Conservation (phyloP, 2,329 filamentous ascomycete species). For the Monosporascus sp. region DNA sequence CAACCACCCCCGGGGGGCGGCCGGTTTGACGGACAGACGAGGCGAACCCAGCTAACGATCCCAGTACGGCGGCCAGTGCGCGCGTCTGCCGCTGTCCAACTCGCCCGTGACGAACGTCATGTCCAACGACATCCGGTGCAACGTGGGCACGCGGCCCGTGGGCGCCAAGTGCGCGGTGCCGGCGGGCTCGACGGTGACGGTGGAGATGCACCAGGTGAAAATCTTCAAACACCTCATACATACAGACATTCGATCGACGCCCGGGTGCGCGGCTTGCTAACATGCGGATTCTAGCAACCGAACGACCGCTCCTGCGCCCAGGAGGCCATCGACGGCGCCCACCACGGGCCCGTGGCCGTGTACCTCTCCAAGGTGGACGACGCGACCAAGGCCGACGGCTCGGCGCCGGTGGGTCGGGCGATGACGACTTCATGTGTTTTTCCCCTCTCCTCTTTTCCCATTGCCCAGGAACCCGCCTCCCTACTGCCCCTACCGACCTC, state of each 20-base stretch:
- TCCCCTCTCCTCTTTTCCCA: too few relatives aligned
- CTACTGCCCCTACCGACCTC: too few relatives aligned
- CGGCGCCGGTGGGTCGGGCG: slow-evolving; percentile 29
- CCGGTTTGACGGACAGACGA: not conserved
- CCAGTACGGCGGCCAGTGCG: slow-evolving; percentile 36
- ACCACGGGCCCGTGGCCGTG: slow-evolving; percentile 37
- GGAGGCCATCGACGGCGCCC: slow-evolving; percentile 39
- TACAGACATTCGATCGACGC: too few relatives aligned
- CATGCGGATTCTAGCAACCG: slow-evolving; percentile 9
- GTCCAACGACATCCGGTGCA: slow-evolving; percentile 37
- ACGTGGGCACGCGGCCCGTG: slow-evolving; percentile 30
- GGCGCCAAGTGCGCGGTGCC: slow-evolving; percentile 39
- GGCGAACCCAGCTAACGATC: slow-evolving; percentile 14
- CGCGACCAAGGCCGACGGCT: slow-evolving; percentile 28
- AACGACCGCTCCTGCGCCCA: slow-evolving; percentile 30
- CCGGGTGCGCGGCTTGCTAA: too few relatives aligned
- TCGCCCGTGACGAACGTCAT: slow-evolving; percentile 42
- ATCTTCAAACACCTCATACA: not conserved
- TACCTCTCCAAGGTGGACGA: slow-evolving; percentile 36
- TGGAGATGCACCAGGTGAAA: slow-evolving; percentile 51
- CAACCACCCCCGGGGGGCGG: too few relatives aligned
- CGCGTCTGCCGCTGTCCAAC: slow-evolving; percentile 45
- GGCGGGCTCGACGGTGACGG: slow-evolving; percentile 44
- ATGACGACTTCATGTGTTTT: slow-evolving; percentile 29
- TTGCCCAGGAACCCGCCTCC: too few relatives aligned